Percentiles rank a stretch among this genome's conserved stretches.
These are phyloP conservation scores for Limtongia smithiae DNA, from an alignment of 805 yeast genomes.

Conservation along the genomic window DNA sequence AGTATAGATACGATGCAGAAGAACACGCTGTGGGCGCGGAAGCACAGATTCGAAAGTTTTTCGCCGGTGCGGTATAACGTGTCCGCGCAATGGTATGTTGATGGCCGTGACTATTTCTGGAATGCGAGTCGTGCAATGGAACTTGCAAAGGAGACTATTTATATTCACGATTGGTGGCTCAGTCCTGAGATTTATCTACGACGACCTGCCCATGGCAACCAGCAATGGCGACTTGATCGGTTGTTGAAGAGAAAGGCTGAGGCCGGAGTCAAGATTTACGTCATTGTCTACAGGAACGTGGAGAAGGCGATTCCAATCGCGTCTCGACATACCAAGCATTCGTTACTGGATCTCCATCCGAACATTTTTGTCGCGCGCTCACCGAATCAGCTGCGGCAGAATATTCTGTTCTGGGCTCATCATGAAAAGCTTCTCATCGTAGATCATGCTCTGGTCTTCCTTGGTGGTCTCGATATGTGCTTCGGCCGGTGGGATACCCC, in stretches of 20 bases:
- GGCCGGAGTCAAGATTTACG: conserved; percentile 90
- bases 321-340: conserved; percentile 90
- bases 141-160: conserved; percentile 89
- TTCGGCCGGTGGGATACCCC: conserved; percentile 96
- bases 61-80: conserved; percentile 86
- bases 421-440: conserved; percentile 88
- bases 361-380: conserved; percentile 89
- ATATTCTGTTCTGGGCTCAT: conserved; percentile 97
- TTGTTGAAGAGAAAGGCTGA: conserved; percentile 83
- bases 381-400: conserved; percentile 90
- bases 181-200: conserved; percentile 90
- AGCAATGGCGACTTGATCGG: conserved; percentile 88
- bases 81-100: conserved; percentile 95
- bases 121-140: conserved; percentile 87
- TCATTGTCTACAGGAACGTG: conserved; percentile 88
- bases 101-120: conserved; percentile 95
- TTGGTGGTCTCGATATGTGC: conserved; percentile 95
- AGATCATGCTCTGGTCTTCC: conserved; percentile 82
- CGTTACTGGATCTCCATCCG: conserved; percentile 76
- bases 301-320: conserved; percentile 92
- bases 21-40: conserved; percentile 66
- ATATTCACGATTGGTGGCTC: conserved; percentile 98
- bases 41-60: conserved; percentile 79
- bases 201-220: conserved; percentile 93
- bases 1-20: conserved; percentile 68